A percentile compares a stretch with the other conserved stretches of the same genome.
phyloP scores from a whole-genome alignment of 306 rosid species.

The Oemleria cerasiformis region DNA sequence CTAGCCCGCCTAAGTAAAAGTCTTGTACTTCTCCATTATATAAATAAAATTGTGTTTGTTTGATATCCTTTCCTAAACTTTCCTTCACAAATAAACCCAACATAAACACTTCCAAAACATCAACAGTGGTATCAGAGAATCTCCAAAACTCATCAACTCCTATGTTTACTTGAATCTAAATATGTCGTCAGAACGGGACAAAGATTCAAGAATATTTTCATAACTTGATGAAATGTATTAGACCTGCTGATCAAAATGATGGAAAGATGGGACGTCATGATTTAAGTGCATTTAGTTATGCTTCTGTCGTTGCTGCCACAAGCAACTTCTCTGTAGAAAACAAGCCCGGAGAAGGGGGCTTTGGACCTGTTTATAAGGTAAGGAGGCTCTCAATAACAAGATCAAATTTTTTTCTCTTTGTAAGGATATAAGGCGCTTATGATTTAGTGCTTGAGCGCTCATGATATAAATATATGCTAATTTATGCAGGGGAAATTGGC shows the following conservation, averaged over 20 bases:
- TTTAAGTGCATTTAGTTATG: neutral
- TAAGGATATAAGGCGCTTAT: no score
- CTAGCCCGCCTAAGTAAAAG: no score
- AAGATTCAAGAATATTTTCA: neutral
- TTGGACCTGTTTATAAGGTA: conserved; percentile 17
- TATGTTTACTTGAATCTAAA: neutral
- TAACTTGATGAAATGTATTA: neutral
- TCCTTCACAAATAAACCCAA: no score
- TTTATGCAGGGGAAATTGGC: neutral
- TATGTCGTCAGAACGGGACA: neutral
- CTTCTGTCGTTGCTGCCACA: neutral
- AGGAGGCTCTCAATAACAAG: neutral
- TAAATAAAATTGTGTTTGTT: no score
- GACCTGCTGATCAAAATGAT: neutral
- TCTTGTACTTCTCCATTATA: no score
- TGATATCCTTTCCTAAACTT: no score
- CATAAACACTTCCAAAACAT: no score
- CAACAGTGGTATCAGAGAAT: no score
- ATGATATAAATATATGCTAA: neutral
- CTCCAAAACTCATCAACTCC: no score
- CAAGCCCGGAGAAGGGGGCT: conserved; percentile 5
- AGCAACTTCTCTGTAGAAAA: conserved; percentile 4
- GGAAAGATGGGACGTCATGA: conserved; percentile 3
- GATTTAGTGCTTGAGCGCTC: no score
- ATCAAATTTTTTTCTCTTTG: no score